phyloP scores from a whole-genome alignment of 1,139 yeast species.

The Tardiomyces depauwii region DNA sequence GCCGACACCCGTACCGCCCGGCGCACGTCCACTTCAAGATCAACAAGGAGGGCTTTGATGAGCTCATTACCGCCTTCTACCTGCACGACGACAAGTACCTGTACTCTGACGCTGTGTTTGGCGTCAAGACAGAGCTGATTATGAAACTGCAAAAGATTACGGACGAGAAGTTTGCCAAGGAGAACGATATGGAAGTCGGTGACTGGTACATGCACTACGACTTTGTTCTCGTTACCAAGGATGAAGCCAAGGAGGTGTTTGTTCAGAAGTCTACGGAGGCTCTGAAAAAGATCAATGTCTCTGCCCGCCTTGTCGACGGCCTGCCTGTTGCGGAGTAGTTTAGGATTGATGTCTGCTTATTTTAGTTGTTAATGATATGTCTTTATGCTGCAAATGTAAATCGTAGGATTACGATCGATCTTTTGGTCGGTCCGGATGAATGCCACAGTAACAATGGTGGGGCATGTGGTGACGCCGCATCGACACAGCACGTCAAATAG shows the following conservation, averaged over 20 bases:
- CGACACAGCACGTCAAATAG: too few relatives aligned
- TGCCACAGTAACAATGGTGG: too few relatives aligned
- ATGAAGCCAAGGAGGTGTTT: conserved; percentile 15
- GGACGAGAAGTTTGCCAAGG: conserved; percentile 19
- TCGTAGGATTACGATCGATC: too few relatives aligned
- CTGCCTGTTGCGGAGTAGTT: conserved; percentile 13
- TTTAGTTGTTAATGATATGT: too few relatives aligned
- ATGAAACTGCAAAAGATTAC: conserved; percentile 19
- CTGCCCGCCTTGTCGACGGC: conserved; percentile 8
- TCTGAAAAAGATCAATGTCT: conserved; percentile 10
- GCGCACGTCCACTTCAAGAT: conserved; percentile 30
- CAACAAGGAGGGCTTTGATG: conserved; percentile 23
- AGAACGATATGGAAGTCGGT: conserved; percentile 17
- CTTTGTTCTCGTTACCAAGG: conserved; percentile 18
- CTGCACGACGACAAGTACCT: conserved; percentile 23
- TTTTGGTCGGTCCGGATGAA: too few relatives aligned
- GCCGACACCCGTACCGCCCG: conserved; percentile 31
- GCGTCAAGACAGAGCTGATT: not conserved
- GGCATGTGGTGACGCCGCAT: too few relatives aligned
- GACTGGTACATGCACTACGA: conserved; percentile 24
- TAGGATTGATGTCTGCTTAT: not conserved
- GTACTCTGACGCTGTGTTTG: not conserved
- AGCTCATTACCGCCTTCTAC: conserved; percentile 26
- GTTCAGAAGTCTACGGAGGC: conserved; percentile 14
- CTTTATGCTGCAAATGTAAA: too few relatives aligned